Evolutionary conservation across 2,329 filamentous ascomycete genomes (phyloP), one percentile per base, ranked within the genome.

Genomic region (Alternaria solani): DNA sequence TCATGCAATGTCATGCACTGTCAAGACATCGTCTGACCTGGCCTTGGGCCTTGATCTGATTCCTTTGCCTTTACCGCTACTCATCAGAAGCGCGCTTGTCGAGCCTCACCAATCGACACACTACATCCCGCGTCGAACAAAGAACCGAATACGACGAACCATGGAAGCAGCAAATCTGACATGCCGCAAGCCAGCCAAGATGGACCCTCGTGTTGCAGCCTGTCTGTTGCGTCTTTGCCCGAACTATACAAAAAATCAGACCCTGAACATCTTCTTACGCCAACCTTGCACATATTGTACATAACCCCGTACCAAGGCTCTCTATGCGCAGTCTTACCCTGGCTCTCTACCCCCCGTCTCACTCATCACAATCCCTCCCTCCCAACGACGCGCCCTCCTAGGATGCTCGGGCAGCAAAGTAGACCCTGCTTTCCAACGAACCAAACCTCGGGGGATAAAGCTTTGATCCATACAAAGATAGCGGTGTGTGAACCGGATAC

Each of bases 1-100:
- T 48, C 46, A 36, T 49, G 46, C 46, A 49, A 25, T 25, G 5
- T 49, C 30, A 49, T 49, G 46, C 46, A 49, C 20, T 34, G 30
- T 36, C 46, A 32, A 49, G 46, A 34, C 46, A 38, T 49, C 46
- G 46, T 36, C 46, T 49, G 46, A 49, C 46, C 46, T 49, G 46
- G 34, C 46, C 16, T 49, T 49, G 46, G 46, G 32, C 14, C 7
- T 49, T 34, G 34, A 26, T 49, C 28, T 25, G 26, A 32, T 7
- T 23, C 20, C 0, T 30, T 11, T 36, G 1, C 30, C 32, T 49
- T 49, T 49, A 49, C 46, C 46, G 46, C 46, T 38, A 48, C 46
- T 48, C 46, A 25, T 36, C 20, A 7, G 12, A 14, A 48, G n/a
- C 46, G 46, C 46, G 46, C 30, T 36, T 48, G 46, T 18, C 46